Evolutionary conservation across 2,329 filamentous ascomycete species (phyloP).

Genomic region (Metarhizium humberi): DNA sequence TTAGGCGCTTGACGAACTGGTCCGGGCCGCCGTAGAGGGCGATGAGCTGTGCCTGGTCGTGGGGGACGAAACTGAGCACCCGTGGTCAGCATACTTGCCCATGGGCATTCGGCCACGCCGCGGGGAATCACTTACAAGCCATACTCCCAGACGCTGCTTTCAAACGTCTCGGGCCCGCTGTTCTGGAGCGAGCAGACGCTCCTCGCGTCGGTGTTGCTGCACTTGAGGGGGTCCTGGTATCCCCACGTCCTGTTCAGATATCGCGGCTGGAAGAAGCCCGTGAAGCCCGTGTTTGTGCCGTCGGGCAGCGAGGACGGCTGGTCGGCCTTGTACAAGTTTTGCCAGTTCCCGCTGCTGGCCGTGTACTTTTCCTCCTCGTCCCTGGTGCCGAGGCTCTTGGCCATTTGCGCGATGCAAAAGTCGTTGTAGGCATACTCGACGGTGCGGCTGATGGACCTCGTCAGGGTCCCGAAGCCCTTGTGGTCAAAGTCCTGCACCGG

Average conservation of each 20-base stretch:
- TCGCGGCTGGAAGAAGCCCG: constrained; percentile 61
- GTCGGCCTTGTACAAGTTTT: constrained; percentile 52
- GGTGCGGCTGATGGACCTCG: constrained; percentile 61
- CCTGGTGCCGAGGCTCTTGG: constrained; percentile 43
- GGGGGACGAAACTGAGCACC: constrained; percentile 36
- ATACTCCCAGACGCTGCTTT: constrained; percentile 65
- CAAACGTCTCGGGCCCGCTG: constrained; percentile 59
- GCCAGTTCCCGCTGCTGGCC: constrained; percentile 53
- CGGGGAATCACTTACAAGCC: constrained; percentile 42
- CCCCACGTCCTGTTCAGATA: constrained; percentile 60
- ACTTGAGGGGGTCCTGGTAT: constrained; percentile 58
- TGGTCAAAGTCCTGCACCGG: constrained; percentile 60
- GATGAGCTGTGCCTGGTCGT: constrained; percentile 45
- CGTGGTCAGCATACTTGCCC: not conserved
- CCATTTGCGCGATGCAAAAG: constrained; percentile 58
- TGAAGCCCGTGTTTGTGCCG: constrained; percentile 53
- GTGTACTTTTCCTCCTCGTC: constrained; percentile 52
- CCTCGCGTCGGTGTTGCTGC: constrained; percentile 42
- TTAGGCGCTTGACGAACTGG: constrained; percentile 47
- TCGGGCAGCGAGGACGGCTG: constrained; percentile 44
- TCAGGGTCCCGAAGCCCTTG: constrained; percentile 58
- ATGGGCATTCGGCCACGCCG: not conserved
- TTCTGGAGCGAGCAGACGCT: constrained; percentile 52
- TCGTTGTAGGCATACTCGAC: constrained; percentile 75
- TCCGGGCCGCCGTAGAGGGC: constrained; percentile 49